These are phyloP conservation scores for Arabidopsis hybrid DNA, from an alignment of 441 rosid genomes.

Conservation along the genomic window DNA sequence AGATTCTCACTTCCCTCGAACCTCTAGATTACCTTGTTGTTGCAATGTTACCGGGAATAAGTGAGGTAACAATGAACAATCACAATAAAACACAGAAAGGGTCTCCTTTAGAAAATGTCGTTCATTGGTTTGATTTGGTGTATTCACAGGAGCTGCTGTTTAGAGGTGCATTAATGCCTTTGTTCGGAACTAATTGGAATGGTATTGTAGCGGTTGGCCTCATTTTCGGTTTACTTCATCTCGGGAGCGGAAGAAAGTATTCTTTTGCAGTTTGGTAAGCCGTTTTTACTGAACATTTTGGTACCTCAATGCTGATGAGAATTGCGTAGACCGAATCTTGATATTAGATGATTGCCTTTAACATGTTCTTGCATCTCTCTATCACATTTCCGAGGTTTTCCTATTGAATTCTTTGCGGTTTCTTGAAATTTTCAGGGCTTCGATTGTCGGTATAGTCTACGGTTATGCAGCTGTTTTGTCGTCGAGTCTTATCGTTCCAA, in stretches of 20 bases:
- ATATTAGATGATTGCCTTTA: neutral
- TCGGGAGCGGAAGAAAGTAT: slow-evolving; percentile 84
- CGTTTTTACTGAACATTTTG: slow-evolving; percentile 5
- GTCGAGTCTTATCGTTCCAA: slow-evolving; percentile 70
- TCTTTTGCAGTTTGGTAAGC: slow-evolving; percentile 86
- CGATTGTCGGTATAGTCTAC: slow-evolving; percentile 74
- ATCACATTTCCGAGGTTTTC: neutral
- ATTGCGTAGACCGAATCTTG: neutral
- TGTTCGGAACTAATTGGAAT: slow-evolving; percentile 72
- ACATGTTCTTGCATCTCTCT: neutral
- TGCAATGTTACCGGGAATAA: slow-evolving; percentile 83
- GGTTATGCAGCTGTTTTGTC: slow-evolving; percentile 76
- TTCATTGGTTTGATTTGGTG: slow-evolving; percentile 10
- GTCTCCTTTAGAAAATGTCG: neutral
- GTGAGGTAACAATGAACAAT: slow-evolving; percentile 62
- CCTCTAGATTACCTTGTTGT: slow-evolving; percentile 80
- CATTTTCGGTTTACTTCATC: slow-evolving; percentile 79
- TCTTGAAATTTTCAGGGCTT: slow-evolving; percentile 67
- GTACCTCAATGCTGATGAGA: slow-evolving; percentile 16
- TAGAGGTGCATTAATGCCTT: slow-evolving; percentile 76
- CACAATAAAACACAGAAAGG: neutral
- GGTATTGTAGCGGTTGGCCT: slow-evolving; percentile 63
- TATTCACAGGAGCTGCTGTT: slow-evolving; percentile 77
- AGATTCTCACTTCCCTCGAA: slow-evolving; percentile 86
- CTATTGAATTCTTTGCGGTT: neutral